phyloP scores from a whole-genome alignment of 169 alveolate species.

The Plasmodium fragile region DNA sequence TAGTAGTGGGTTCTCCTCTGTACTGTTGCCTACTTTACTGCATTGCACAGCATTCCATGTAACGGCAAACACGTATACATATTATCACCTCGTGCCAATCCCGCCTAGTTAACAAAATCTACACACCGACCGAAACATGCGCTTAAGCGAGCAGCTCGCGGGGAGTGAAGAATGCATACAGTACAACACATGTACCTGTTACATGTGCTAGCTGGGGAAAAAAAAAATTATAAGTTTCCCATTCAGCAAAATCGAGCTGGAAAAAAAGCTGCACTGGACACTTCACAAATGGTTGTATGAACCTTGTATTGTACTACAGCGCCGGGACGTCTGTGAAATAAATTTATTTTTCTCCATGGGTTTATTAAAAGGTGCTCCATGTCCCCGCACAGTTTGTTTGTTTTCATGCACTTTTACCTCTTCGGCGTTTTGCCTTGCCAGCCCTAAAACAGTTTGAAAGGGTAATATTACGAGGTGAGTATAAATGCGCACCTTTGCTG shows the following conservation, averaged over 20 bases:
- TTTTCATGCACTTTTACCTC: background rate
- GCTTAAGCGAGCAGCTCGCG: background rate
- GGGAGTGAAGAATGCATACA: background rate
- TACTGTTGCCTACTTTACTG: background rate
- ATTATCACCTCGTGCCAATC: background rate
- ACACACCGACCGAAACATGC: conserved; percentile 9
- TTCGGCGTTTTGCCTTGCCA: background rate
- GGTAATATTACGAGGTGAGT: background rate
- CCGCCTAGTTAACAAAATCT: background rate
- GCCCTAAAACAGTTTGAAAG: background rate
- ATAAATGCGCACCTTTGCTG: background rate
- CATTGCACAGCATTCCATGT: background rate
- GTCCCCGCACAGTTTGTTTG: background rate
- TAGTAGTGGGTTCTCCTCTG: background rate
- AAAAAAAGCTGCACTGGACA: background rate
- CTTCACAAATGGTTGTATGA: background rate
- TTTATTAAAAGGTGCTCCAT: background rate
- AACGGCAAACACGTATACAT: background rate
- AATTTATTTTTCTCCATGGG: background rate
- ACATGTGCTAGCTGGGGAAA: background rate
- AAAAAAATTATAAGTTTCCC: background rate
- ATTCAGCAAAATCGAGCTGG: background rate
- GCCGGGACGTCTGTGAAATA: background rate
- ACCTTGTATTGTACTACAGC: background rate
- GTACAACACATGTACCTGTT: background rate